These are phyloP conservation scores for Nemania sp. DNA, from an alignment of 2,329 filamentous ascomycete species.

Conservation along the genomic window DNA sequence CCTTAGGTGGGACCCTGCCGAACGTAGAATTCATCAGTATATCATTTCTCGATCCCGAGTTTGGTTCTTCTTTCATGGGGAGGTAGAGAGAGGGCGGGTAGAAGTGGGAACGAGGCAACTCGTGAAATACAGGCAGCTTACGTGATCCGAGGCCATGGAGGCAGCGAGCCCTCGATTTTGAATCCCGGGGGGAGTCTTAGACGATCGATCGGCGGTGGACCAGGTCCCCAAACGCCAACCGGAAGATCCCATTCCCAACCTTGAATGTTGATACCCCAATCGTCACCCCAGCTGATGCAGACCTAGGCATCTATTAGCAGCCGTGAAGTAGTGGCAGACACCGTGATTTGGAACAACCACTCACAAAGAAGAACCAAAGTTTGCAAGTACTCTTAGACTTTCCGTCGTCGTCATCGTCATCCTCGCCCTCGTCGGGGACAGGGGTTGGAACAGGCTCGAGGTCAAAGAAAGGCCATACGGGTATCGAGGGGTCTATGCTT, in stretches of 20 bases:
- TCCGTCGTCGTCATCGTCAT: conserved; percentile 7
- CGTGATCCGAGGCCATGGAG: conserved; percentile 20
- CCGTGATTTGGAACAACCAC: not conserved
- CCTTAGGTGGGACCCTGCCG: not conserved
- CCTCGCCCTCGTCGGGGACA: conserved; percentile 11
- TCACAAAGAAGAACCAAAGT: conserved; percentile 30
- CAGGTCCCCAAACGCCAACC: conserved; percentile 11
- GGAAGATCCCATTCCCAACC: conserved; percentile 20
- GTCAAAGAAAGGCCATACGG: not conserved
- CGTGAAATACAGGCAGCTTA: conserved; percentile 11
- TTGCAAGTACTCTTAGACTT: conserved; percentile 8
- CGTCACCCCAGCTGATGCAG: conserved; percentile 8
- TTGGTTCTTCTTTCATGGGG: not conserved
- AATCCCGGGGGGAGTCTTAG: not conserved
- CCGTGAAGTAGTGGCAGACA: not conserved
- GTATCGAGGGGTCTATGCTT: not conserved
- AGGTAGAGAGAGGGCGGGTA: not conserved
- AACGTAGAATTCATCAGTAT: too few species aligned
- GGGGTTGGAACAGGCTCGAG: conserved; percentile 6
- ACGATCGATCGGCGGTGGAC: conserved; percentile 5
- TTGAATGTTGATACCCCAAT: conserved; percentile 8
- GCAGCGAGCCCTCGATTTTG: conserved; percentile 11
- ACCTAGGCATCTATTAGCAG: not conserved
- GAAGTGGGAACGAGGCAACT: not conserved
- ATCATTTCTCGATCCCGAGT: not conserved